Evolutionary conservation across 352 stramenopile genomes (phyloP).

Genomic region (Pythium pectinolyticum): DNA sequence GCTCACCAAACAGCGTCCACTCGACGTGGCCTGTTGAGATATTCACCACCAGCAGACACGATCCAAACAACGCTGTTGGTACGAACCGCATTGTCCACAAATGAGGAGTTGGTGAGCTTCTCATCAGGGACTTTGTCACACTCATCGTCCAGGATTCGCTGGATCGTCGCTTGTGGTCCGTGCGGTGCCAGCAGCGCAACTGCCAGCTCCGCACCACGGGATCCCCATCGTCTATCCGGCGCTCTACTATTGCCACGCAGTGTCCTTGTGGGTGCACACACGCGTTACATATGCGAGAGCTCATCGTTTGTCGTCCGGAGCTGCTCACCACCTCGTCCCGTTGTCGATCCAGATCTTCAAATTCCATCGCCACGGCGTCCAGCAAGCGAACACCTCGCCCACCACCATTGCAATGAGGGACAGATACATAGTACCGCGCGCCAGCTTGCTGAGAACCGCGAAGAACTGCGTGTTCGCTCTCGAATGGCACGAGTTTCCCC

Average conservation of each 20-base stretch:
- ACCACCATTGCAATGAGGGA: background rate
- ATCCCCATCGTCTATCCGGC: background rate
- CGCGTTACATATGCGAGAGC: background rate
- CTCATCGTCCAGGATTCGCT: background rate
- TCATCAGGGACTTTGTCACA: background rate
- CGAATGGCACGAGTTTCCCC: constrained; percentile 21
- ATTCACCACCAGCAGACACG: constrained; percentile 25
- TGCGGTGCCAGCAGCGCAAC: constrained; percentile 18
- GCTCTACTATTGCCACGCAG: constrained; percentile 12
- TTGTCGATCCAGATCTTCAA: background rate
- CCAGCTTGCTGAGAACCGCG: background rate
- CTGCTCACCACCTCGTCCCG: background rate
- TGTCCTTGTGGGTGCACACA: constrained; percentile 8
- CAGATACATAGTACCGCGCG: constrained; percentile 15
- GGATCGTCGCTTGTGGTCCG: background rate
- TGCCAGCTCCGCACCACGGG: background rate
- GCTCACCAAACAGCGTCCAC: constrained; percentile 14
- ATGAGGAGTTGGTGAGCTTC: background rate
- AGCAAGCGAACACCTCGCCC: constrained; percentile 5
- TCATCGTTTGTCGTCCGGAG: background rate
- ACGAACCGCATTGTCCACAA: constrained; percentile 19
- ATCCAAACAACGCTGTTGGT: constrained; percentile 25
- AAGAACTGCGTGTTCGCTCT: constrained; percentile 6
- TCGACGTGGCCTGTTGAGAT: background rate
- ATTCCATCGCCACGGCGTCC: constrained; percentile 16